phyloP scores from a whole-genome alignment of 768 basidiomycete species.

The Pilatotrama ljubarskyi region DNA sequence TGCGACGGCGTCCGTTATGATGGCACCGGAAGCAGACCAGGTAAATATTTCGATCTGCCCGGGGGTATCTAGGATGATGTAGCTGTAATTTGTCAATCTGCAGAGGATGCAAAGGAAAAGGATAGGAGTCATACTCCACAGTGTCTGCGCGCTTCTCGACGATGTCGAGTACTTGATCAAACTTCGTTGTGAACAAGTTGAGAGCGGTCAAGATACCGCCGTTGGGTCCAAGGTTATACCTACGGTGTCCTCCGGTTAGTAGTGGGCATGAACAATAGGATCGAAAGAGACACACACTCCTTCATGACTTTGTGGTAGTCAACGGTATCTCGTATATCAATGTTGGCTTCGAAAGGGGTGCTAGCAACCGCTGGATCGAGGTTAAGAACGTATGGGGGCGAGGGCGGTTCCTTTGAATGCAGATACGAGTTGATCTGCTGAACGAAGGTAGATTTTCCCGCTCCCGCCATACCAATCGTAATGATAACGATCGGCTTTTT shows the following conservation, averaged over 20 bases:
- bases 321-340: constrained; percentile 97
- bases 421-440: constrained; percentile 93
- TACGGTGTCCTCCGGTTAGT: constrained; percentile 31
- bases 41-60: constrained; percentile 99
- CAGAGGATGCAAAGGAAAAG: background rate
- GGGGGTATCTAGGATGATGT: constrained; percentile 95
- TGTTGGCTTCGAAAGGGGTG: constrained; percentile 92
- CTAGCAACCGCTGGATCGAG: constrained; percentile 95
- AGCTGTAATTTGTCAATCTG: constrained; percentile 46
- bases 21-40: constrained; percentile 98
- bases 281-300: constrained; percentile 69
- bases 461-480: constrained; percentile 95
- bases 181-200: constrained; percentile 98
- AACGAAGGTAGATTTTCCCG: constrained; percentile 97
- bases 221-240: constrained; percentile 98
- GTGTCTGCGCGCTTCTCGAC: constrained; percentile 88
- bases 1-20: constrained; percentile 96
- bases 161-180: constrained; percentile 91
- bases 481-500: constrained; percentile 82
- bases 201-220: constrained; percentile 96
- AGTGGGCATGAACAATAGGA: constrained; percentile 1
- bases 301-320: constrained; percentile 99
- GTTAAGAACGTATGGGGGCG: constrained; percentile 94
- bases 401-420: constrained; percentile 60
- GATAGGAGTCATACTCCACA: constrained; percentile 67